Conservation (phyloP, 2,329 filamentous ascomycete genomes). For the Cercospora sojina region DNA sequence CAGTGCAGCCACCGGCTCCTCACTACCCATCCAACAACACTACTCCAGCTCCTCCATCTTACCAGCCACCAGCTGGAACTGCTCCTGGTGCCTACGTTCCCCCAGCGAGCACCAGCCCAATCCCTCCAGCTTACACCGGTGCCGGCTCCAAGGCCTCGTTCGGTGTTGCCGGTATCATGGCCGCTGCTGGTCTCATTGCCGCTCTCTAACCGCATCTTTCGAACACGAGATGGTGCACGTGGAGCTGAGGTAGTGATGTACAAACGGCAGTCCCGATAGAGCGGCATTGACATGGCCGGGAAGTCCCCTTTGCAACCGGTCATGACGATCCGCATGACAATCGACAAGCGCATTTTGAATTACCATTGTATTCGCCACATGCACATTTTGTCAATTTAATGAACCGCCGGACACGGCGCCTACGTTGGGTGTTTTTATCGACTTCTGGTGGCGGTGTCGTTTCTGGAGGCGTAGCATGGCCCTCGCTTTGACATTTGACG, state of each 20-base stretch:
- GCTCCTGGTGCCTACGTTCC: constrained; percentile 11
- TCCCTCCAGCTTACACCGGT: constrained; percentile 24
- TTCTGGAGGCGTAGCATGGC: constrained; percentile 8
- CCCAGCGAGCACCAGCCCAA: constrained; percentile 18
- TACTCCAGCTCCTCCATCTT: constrained; percentile 6
- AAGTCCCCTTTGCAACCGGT: not conserved
- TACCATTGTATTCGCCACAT: constrained; percentile 11
- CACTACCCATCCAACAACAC: constrained; percentile 19
- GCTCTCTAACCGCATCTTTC: constrained; percentile 24
- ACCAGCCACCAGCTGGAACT: constrained; percentile 15
- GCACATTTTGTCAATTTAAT: constrained; percentile 12
- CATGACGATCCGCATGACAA: constrained; percentile 6
- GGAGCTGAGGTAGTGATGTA: not conserved
- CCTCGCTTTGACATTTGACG: not conserved
- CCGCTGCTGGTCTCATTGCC: constrained; percentile 28
- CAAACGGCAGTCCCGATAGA: constrained; percentile 11
- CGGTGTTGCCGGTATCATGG: constrained; percentile 26
- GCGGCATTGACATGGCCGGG: not conserved
- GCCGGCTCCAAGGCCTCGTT: constrained; percentile 27
- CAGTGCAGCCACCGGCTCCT: constrained; percentile 14
- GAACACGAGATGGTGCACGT: not conserved
- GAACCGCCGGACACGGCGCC: not conserved
- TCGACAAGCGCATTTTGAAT: constrained; percentile 11
- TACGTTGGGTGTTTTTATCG: constrained; percentile 12
- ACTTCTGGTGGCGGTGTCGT: constrained; percentile 11